Percentiles rank a stretch among this genome's conserved stretches.
These are phyloP conservation scores for Lasiosphaeria miniovina DNA, from an alignment of 495 filamentous ascomycete species.

Conservation along the genomic window DNA sequence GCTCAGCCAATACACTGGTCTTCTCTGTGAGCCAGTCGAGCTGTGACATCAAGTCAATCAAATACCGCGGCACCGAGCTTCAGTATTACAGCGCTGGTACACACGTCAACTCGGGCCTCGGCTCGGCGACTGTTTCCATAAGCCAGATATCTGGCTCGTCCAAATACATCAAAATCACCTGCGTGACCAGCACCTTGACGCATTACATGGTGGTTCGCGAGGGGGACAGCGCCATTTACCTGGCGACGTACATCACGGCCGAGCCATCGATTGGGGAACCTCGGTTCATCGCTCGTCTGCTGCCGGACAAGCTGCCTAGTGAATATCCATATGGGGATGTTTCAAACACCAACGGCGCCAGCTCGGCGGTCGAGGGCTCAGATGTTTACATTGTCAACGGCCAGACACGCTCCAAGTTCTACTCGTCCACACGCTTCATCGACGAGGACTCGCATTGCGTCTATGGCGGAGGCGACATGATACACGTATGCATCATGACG, in stretches of 20 bases:
- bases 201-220: conserved; percentile 62
- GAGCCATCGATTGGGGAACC: conserved; percentile 61
- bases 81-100: conserved; percentile 52
- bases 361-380: conserved; percentile 55
- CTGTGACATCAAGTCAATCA: conserved; percentile 64
- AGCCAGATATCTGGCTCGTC: conserved; percentile 33
- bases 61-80: conserved; percentile 55
- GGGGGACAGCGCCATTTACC: conserved; percentile 57
- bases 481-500: conserved; percentile 51
- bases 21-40: conserved; percentile 55
- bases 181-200: conserved; percentile 55
- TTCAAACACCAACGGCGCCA: conserved; percentile 50
- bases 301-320: conserved; percentile 51
- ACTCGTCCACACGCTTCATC: conserved; percentile 64
- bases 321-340: conserved; percentile 50
- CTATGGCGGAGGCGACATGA: conserved; percentile 41
- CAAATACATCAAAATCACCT: conserved; percentile 61
- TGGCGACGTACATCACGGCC: conserved; percentile 61
- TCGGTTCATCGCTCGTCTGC: conserved; percentile 62
- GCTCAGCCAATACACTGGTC: conserved; percentile 50
- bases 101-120: conserved; percentile 61
- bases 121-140: conserved; percentile 55
- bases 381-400: conserved; percentile 62
- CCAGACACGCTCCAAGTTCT: conserved; percentile 67
- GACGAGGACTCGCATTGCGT: conserved; percentile 64